Evolutionary conservation across 2,329 filamentous ascomycete genomes (phyloP).

Genomic region (Anisogramma anomala): DNA sequence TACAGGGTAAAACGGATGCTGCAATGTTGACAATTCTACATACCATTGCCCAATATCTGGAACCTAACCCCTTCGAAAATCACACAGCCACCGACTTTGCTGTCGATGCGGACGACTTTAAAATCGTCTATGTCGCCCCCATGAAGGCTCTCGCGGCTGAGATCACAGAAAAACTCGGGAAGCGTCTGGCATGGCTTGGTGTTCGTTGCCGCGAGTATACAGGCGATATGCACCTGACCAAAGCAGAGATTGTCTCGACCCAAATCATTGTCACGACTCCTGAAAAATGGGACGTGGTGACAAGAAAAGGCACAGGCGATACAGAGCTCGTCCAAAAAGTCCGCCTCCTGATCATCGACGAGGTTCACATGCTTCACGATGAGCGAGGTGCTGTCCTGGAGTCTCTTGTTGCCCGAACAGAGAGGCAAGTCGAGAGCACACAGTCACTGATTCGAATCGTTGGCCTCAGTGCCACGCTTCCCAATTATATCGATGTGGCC

Average conservation of each 20-base stretch:
- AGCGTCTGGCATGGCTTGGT: conserved; percentile 84
- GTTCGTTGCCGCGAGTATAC: conserved; percentile 88
- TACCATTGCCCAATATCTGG: conserved; percentile 73
- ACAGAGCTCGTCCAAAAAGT: conserved; percentile 98
- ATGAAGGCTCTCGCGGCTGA: conserved; percentile 98
- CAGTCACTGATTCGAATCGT: conserved; percentile 95
- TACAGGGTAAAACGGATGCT: conserved; percentile 84
- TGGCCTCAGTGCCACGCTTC: conserved; percentile 86
- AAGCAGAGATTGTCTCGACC: conserved; percentile 87
- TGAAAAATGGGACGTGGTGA: conserved; percentile 99
- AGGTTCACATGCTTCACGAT: conserved; percentile 98
- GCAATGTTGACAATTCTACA: conserved; percentile 95
- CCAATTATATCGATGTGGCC: conserved; percentile 93
- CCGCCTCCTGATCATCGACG: conserved; percentile 88
- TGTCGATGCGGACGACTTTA: conserved; percentile 81
- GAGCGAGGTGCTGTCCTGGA: conserved; percentile 93
- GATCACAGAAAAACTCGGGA: conserved; percentile 87
- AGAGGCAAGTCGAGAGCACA: conserved; percentile 94
- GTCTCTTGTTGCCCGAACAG: conserved; percentile 85
- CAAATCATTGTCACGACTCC: conserved; percentile 98
- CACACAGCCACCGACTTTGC: conserved; percentile 64
- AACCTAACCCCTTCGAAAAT: conserved; percentile 67
- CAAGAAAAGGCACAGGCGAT: conserved; percentile 90
- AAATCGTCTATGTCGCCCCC: conserved; percentile 95
- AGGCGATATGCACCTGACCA: conserved; percentile 97